Evolutionary conservation across 208 protist genomes (phyloP), one percentile per base, ranked within the genome.

Genomic region (Trypanosoma avium): DNA sequence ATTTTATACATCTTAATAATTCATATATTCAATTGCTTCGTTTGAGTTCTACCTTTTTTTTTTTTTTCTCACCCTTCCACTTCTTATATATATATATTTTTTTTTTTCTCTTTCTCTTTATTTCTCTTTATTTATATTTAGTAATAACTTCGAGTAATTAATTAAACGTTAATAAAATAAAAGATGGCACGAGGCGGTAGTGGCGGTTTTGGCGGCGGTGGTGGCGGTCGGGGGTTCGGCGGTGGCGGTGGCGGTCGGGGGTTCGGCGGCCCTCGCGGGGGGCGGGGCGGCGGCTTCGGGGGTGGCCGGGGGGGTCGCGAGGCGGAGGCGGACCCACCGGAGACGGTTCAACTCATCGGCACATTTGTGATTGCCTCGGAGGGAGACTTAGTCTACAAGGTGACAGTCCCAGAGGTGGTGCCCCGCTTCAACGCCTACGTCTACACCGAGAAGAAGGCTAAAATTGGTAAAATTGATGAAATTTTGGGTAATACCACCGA

Each of bases 361-460:
- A 75, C 65, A 6, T 97, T 94, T 66, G 82, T 96, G 77, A 93
- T 88, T 68, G 86, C 92, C 15, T 66, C 89, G 13, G 92, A 97
- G 73, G 88, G 89, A n/a, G 82, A 95, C 29, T 59, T 97, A 67
- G 79, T 97, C 32, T 95, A 94, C 73, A 84, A 90, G 72, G 86
- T 93, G 0, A 81, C 75, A 9, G 47, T 63, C 1, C 48, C 65
- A 3, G 86, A 74, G 1, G 59, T 73, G 19, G 84, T 97, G 12
- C 92, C 92, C 0, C 86, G 89, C 49, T 97, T 97, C 64, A 97
- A 97, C 78, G 85, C 90, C n/a, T 97, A 93, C 55, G 88, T 96
- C 2, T 97, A 97, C 72, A 94, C 86, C 8, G 73, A 92, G 38
- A 89, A 92, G 60, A 97, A 96, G 76, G 86, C 82, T 5, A 97